phyloP scores from a whole-genome alignment of 352 stramenopile species.

The Pythium guiyangense region DNA sequence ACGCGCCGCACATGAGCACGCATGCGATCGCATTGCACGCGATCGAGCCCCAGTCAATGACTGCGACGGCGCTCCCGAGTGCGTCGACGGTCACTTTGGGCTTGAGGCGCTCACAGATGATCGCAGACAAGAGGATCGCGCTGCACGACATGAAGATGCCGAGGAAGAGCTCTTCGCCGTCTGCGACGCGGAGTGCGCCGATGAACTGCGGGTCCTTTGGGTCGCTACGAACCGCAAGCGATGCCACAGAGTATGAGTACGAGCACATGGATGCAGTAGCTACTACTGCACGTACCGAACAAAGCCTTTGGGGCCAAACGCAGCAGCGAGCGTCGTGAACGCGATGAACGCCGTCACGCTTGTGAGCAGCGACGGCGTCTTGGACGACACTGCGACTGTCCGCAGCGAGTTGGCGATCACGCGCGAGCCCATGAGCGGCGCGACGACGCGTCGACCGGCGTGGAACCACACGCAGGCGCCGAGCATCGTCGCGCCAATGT shows the following conservation, averaged over 20 bases:
- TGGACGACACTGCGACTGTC: slow-evolving; percentile 13
- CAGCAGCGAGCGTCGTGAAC: slow-evolving; percentile 33
- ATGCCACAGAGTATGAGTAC: not conserved
- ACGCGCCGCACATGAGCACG: slow-evolving; percentile 41
- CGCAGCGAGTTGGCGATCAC: slow-evolving; percentile 10
- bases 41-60: slow-evolving; percentile 56
- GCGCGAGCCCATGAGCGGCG: slow-evolving; percentile 10
- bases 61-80: slow-evolving; percentile 2
- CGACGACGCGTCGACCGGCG: slow-evolving; percentile 33
- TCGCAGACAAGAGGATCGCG: slow-evolving; percentile 47
- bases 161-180: slow-evolving; percentile 60
- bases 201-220: slow-evolving; percentile 79
- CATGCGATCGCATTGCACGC: slow-evolving; percentile 52
- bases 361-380: slow-evolving; percentile 28
- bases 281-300: slow-evolving; percentile 32
- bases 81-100: slow-evolving; percentile 3
- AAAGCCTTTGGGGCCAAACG: slow-evolving; percentile 53
- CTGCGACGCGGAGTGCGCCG: slow-evolving; percentile 46
- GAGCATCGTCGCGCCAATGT: slow-evolving; percentile 51
- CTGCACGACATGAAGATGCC: slow-evolving; percentile 76
- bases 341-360: slow-evolving; percentile 31
- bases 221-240: slow-evolving; percentile 27
- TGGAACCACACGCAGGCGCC: slow-evolving; percentile 53
- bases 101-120: slow-evolving; percentile 27
- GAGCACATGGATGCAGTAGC: not conserved